Percentiles rank a stretch among this genome's conserved stretches.
These are phyloP conservation scores for Dactylellina leptospora DNA, from an alignment of 2,329 filamentous ascomycete species.

Conservation along the genomic window DNA sequence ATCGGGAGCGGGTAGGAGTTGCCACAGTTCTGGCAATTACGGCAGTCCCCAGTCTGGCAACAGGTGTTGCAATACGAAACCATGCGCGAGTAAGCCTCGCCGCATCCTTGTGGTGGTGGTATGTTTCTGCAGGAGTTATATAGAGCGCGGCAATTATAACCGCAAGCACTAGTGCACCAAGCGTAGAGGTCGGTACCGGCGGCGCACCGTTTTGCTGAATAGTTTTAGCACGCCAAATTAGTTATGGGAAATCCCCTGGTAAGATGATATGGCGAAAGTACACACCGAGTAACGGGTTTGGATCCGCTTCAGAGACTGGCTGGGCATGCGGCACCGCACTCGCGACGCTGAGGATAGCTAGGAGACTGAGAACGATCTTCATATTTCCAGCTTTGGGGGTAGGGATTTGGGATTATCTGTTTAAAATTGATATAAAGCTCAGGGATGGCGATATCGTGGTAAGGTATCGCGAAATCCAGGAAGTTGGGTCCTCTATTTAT, in stretches of 20 bases:
- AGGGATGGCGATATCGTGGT: constrained; percentile 29
- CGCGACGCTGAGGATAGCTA: constrained; percentile 33
- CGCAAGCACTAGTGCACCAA: constrained; percentile 27
- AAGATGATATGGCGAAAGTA: background rate
- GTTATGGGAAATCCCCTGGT: too few relatives aligned
- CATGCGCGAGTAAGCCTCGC: constrained; percentile 34
- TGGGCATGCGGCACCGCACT: constrained; percentile 18
- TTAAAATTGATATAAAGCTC: constrained; percentile 14
- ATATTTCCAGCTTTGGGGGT: constrained; percentile 26
- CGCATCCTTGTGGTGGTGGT: constrained; percentile 10
- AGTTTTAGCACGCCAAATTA: constrained; percentile 9
- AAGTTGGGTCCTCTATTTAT: constrained; percentile 36
- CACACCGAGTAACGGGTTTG: constrained; percentile 22
- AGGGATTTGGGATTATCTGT: background rate
- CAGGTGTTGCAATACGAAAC: constrained; percentile 15
- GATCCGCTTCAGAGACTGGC: constrained; percentile 14
- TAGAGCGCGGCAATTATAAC: constrained; percentile 41
- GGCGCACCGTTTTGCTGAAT: constrained; percentile 39
- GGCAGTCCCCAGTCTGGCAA: constrained; percentile 14
- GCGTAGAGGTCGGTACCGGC: constrained; percentile 6
- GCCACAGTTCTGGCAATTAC: constrained; percentile 26
- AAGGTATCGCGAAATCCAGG: constrained; percentile 34
- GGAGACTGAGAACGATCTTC: constrained; percentile 38
- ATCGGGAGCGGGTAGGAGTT: constrained; percentile 9
- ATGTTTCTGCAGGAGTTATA: constrained; percentile 30